Evolutionary conservation across 2,329 filamentous ascomycete genomes (phyloP).

Genomic region (Penicillium brevicompactum): DNA sequence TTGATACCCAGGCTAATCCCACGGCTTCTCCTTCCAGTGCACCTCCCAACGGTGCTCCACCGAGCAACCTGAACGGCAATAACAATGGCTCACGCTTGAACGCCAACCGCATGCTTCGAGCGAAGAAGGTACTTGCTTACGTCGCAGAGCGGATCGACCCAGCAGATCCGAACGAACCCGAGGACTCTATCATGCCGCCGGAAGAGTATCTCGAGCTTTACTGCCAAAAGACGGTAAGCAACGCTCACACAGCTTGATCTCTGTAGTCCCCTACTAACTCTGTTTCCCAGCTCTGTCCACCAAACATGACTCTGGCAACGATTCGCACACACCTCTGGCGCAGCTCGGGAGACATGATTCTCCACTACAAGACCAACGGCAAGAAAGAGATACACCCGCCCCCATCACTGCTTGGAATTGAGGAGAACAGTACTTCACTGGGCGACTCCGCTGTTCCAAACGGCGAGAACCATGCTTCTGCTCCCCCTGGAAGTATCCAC

Average conservation of each 20-base stretch:
- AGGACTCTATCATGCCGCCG: constrained; percentile 66
- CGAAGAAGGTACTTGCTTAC: constrained; percentile 91
- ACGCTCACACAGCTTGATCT: neutral
- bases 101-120: constrained; percentile 92
- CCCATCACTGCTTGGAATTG: constrained; percentile 16
- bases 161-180: constrained; percentile 59
- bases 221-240: constrained; percentile 83
- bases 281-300: constrained; percentile 55
- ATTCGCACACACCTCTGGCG: constrained; percentile 93
- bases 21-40: constrained; percentile 15
- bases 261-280: constrained; percentile 15
- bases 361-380: constrained; percentile 93
- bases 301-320: constrained; percentile 90
- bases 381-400: constrained; percentile 57
- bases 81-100: constrained; percentile 82
- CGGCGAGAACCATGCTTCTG: constrained; percentile 25
- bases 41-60: constrained; percentile 22
- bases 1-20: constrained; percentile 3
- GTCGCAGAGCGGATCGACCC: constrained; percentile 88
- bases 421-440: constrained; percentile 16
- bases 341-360: constrained; percentile 85
- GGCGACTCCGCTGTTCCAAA: constrained; percentile 19
- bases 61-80: constrained; percentile 16
- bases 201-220: constrained; percentile 95
- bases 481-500: constrained; percentile 32